phyloP scores from a whole-genome alignment of 441 rosid genomes.

The Pelargonium australe region DNA sequence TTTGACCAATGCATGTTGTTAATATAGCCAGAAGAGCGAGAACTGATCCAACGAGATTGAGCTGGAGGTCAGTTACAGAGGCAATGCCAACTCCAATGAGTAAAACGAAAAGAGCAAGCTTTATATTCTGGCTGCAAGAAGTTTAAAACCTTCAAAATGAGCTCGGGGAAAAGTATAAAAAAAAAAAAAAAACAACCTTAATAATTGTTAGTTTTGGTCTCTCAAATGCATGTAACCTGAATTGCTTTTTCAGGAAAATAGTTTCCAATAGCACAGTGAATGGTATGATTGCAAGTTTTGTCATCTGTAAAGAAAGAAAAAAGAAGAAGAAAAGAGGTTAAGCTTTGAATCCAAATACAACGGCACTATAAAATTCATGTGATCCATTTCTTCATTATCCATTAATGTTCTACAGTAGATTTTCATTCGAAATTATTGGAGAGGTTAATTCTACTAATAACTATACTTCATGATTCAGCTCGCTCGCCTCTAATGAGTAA shows the following conservation, averaged over 20 bases:
- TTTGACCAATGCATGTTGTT: slow-evolving; percentile 94
- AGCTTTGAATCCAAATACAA: not conserved
- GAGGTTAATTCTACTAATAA: not conserved
- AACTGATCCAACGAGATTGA: slow-evolving; percentile 67
- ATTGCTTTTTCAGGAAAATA: slow-evolving; percentile 75
- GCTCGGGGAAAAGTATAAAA: not conserved
- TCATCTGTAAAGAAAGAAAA: slow-evolving; percentile 51
- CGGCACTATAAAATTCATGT: not conserved
- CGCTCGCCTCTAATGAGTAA: not conserved
- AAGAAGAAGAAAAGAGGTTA: not conserved
- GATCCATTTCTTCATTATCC: not conserved
- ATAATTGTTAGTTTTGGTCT: not conserved
- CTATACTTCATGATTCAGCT: not conserved
- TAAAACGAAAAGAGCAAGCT: slow-evolving; percentile 54
- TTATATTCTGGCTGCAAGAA: slow-evolving; percentile 69
- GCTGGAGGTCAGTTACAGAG: slow-evolving; percentile 92
- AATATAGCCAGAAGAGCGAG: slow-evolving; percentile 74
- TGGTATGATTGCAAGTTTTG: slow-evolving; percentile 95
- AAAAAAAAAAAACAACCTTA: not conserved
- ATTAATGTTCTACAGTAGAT: not conserved
- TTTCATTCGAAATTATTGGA: not conserved
- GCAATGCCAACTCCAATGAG: slow-evolving; percentile 90
- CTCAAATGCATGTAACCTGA: slow-evolving; percentile 43
- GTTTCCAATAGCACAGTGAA: slow-evolving; percentile 91
- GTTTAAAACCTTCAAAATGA: slow-evolving; percentile 2